Evolutionary conservation across 2,329 filamentous ascomycete species (phyloP), one percentile per base, ranked within the genome.

Genomic region (Penicillium expansum): DNA sequence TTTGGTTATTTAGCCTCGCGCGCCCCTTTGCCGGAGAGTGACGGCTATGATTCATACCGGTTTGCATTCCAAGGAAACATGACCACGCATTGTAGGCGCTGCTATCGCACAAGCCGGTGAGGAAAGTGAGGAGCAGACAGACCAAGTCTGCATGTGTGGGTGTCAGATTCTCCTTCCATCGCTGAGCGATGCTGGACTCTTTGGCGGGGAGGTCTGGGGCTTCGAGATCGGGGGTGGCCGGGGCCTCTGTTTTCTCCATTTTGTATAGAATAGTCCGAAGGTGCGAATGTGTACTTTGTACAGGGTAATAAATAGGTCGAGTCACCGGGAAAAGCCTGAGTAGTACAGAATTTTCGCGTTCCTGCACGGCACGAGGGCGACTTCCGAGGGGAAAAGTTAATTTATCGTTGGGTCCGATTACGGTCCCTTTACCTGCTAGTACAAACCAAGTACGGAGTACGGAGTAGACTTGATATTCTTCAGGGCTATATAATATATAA

Each of bases 51-150:
- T n/a, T 59, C 67, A 29, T 72, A 78, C 77, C 77, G 2, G 77
- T 79, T 59, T 79, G 77, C 77, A 79, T 79, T 51, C 74, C 75
- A 39, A 79, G 67, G 66, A 79, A 79, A 58, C 76, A 79, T 32
- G 72, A 75, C 76, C 77, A 79, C 14, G 76, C 75, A 62, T 76
- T 77, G 67, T 78, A 79, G 11, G 76, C 73, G 39, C 74, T 73
- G 56, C 74, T 75, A 59, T 79, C 77, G 48, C 77, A 76, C 20
- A 79, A 67, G 1, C 77, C 77, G 0, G 76, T 78, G 32, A 74
- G 65, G 51, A 78, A 74, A 38, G 68, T 71, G 11, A 73, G 67
- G 54, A 79, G 59, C 61, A 79, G 57, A 71, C 66, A 76, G 43
- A 77, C 61, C 11, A 74, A 55, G 48, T 76, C 74, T 6, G 73